Evolutionary conservation across 371 early-diverging fungal species (phyloP).

Genomic region (Lichtheimia ornata): DNA sequence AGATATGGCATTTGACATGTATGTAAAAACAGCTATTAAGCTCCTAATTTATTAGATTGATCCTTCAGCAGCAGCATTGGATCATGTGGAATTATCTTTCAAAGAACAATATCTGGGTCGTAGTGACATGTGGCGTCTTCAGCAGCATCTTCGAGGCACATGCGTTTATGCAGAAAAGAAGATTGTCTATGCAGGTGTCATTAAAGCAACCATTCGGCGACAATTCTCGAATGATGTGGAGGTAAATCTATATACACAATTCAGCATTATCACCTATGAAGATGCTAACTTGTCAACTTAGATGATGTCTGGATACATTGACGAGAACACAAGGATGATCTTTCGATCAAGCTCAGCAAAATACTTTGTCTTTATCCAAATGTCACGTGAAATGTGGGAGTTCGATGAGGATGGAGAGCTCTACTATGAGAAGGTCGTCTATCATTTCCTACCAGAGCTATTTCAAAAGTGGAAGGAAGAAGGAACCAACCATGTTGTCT

Average conservation of each 20-base stretch:
- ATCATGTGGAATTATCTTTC: slow-evolving; percentile 86
- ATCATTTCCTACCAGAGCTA: slow-evolving; percentile 88
- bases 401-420: slow-evolving; percentile 96
- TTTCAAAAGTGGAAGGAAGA: slow-evolving; percentile 85
- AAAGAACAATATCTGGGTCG: slow-evolving; percentile 92
- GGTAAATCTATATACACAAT: slow-evolving; percentile 25
- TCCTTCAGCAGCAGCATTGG: slow-evolving; percentile 61
- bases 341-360: slow-evolving; percentile 95
- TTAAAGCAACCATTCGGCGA: slow-evolving; percentile 87
- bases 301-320: slow-evolving; percentile 71
- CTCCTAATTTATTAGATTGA: slow-evolving; percentile 61
- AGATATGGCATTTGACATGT: slow-evolving; percentile 7
- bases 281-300: not conserved
- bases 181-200: slow-evolving; percentile 67
- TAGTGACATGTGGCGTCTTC: slow-evolving; percentile 93
- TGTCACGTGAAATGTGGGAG: slow-evolving; percentile 96
- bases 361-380: slow-evolving; percentile 91
- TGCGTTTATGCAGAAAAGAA: slow-evolving; percentile 83
- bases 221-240: slow-evolving; percentile 66
- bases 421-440: slow-evolving; percentile 88
- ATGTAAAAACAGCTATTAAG: slow-evolving; percentile 23
- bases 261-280: not conserved
- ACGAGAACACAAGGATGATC: slow-evolving; percentile 79
- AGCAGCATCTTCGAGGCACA: slow-evolving; percentile 68
- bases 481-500: slow-evolving; percentile 94